A percentile compares a stretch with the other conserved stretches of the same genome.
Evolutionary conservation across 2,329 filamentous ascomycete genomes (phyloP).

Genomic region (Decorospora gaudefroyi): DNA sequence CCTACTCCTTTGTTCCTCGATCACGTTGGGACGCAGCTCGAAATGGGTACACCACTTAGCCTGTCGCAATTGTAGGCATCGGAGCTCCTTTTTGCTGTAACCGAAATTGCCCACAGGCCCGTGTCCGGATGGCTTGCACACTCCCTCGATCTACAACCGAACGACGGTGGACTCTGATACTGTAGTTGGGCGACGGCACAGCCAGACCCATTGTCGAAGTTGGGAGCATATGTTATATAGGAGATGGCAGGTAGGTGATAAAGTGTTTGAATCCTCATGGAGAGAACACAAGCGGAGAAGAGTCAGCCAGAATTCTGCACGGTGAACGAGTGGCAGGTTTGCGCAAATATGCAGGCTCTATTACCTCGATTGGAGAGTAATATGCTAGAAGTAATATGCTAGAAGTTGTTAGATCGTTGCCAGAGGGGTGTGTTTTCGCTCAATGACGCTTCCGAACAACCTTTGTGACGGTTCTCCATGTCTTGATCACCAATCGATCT

Average conservation of each 20-base stretch:
- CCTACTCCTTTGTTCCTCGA: not conserved
- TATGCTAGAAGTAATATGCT: constrained; percentile 23
- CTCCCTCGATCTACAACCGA: constrained; percentile 66
- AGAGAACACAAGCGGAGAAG: constrained; percentile 54
- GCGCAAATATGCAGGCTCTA: constrained; percentile 21
- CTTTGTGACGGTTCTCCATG: constrained; percentile 63
- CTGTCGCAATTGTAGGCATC: constrained; percentile 48
- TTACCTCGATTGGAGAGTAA: rapidly evolving
- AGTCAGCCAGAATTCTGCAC: constrained; percentile 62
- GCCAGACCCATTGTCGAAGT: constrained; percentile 60
- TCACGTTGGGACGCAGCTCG: not conserved
- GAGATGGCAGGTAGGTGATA: constrained; percentile 58
- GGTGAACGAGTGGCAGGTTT: constrained; percentile 55
- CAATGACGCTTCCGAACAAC: constrained; percentile 61
- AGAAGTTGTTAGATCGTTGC: too few relatives aligned
- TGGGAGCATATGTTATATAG: constrained; percentile 53
- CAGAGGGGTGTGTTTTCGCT: constrained; percentile 49
- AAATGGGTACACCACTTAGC: constrained; percentile 44
- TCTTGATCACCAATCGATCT: constrained; percentile 58
- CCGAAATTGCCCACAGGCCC: constrained; percentile 54
- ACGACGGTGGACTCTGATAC: constrained; percentile 63
- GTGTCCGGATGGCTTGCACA: constrained; percentile 63
- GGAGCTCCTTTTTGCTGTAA: constrained; percentile 46
- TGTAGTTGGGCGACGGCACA: constrained; percentile 57
- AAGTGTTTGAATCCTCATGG: constrained; percentile 61